phyloP scores from a whole-genome alignment of 1,284 basidiomycete species.

The Cutaneotrichosporon cavernicola region DNA sequence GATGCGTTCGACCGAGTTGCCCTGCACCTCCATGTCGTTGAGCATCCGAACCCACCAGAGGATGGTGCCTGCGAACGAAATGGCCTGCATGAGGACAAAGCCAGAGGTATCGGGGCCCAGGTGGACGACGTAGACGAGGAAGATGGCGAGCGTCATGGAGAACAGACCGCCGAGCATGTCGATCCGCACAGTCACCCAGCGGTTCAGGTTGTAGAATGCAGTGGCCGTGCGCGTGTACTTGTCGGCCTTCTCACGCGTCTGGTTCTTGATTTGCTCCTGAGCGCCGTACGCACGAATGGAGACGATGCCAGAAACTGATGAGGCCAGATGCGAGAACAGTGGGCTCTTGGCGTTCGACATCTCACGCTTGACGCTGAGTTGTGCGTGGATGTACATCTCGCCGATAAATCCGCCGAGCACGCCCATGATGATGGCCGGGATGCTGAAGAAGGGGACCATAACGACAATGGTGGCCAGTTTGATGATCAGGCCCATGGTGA shows the following conservation, averaged over 20 bases:
- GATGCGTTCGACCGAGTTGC: conserved; percentile 65
- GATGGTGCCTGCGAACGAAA: conserved; percentile 48
- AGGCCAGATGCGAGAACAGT: conserved; percentile 68
- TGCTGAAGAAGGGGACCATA: conserved; percentile 56
- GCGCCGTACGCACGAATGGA: conserved; percentile 55
- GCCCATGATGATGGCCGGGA: conserved; percentile 53
- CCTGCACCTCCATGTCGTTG: conserved; percentile 54
- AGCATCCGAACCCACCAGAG: conserved; percentile 46
- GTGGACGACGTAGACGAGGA: conserved; percentile 47
- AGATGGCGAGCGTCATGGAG: conserved; percentile 40
- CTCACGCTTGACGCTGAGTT: conserved; percentile 69
- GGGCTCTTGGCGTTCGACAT: conserved; percentile 67
- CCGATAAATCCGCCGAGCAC: conserved; percentile 57
- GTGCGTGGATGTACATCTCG: conserved; percentile 63
- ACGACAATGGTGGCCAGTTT: conserved; percentile 57
- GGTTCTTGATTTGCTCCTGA: conserved; percentile 44
- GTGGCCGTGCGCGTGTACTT: conserved; percentile 52
- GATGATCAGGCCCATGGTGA: conserved; percentile 52
- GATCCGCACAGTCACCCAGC: conserved; percentile 51
- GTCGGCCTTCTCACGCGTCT: conserved; percentile 47
- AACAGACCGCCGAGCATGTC: conserved; percentile 53
- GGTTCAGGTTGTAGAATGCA: conserved; percentile 51
- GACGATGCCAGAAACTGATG: conserved; percentile 64
- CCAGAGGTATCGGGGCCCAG: conserved; percentile 48
- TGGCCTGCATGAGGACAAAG: conserved; percentile 52